Percentiles rank a stretch among this genome's conserved stretches.
phyloP scores from a whole-genome alignment of 2,329 filamentous ascomycete species.

The Alternaria brassicae region DNA sequence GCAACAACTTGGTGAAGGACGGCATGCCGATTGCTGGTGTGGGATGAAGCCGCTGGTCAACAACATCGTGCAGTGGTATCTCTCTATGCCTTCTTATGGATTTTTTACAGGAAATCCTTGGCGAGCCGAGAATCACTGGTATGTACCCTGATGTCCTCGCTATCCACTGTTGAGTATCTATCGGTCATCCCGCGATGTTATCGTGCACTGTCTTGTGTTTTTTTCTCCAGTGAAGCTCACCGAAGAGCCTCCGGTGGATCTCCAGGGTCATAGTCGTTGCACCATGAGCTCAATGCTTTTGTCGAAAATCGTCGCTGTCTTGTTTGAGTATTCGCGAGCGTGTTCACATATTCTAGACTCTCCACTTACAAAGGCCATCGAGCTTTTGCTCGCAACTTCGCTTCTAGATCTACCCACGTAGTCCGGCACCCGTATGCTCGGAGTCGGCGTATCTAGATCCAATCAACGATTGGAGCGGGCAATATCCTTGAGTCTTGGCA shows the following conservation, averaged over 20 bases:
- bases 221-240: background rate
- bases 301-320: background rate
- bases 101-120: background rate
- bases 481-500: background rate
- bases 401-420: background rate
- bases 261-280: background rate
- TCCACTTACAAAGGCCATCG: background rate
- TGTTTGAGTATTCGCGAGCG: background rate
- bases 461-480: background rate
- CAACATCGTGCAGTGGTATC: background rate
- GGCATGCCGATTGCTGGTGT: background rate
- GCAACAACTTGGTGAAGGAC: background rate
- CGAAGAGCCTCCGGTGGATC: background rate
- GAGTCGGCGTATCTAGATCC: background rate
- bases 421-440: background rate
- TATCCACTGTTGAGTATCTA: background rate
- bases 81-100: background rate
- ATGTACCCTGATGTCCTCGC: constrained; percentile 2
- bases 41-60: background rate
- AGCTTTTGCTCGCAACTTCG: background rate
- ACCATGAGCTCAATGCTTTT: background rate
- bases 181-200: background rate
- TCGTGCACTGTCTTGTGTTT: background rate
- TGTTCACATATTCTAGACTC: background rate
- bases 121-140: background rate